Conservation (phyloP, 2,329 filamentous ascomycete species). For the Gyromitra esculenta region DNA sequence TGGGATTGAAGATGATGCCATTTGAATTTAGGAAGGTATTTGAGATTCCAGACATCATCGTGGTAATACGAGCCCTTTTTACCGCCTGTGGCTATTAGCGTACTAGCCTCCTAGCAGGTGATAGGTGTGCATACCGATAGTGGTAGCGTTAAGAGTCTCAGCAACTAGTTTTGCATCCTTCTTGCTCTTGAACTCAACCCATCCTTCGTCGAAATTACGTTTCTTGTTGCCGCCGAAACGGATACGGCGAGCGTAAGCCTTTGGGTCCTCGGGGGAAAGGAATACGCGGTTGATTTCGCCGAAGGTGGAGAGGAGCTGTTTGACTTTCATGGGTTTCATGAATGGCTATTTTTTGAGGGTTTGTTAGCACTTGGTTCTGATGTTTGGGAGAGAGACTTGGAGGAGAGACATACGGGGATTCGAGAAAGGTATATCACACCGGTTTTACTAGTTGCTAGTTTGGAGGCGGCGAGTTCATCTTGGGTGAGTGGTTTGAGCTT, state of each 20-base stretch:
- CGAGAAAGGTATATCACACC: conserved; percentile 86
- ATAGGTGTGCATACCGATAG: conserved; percentile 63
- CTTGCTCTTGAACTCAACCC: conserved; percentile 83
- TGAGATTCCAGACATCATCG: conserved; percentile 86
- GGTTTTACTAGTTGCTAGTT: conserved; percentile 74
- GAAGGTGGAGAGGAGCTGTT: conserved; percentile 77
- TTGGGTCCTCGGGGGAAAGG: conserved; percentile 77
- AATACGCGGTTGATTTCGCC: conserved; percentile 81
- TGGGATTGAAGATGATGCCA: conserved; percentile 68
- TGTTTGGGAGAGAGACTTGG: neutral
- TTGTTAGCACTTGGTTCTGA: conserved; percentile 4
- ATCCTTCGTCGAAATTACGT: conserved; percentile 81
- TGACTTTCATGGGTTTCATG: conserved; percentile 83
- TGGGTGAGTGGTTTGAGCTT: conserved; percentile 67
- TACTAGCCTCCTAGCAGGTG: neutral
- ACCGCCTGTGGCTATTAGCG: conserved; percentile 66
- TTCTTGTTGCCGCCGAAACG: conserved; percentile 83
- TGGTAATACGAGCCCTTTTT: conserved; percentile 86
- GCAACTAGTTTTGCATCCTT: conserved; percentile 79
- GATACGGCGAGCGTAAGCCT: conserved; percentile 73
- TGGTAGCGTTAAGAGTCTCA: conserved; percentile 78
- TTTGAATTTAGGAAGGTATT: conserved; percentile 85
- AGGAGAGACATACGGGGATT: conserved; percentile 66
- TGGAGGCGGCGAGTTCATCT: conserved; percentile 74
- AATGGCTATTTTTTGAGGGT: conserved; percentile 66